A percentile compares a stretch with the other conserved stretches of the same genome.
These are phyloP conservation scores for Coemansia sp. DNA, from an alignment of 192 early-diverging fungal species.

Conservation along the genomic window DNA sequence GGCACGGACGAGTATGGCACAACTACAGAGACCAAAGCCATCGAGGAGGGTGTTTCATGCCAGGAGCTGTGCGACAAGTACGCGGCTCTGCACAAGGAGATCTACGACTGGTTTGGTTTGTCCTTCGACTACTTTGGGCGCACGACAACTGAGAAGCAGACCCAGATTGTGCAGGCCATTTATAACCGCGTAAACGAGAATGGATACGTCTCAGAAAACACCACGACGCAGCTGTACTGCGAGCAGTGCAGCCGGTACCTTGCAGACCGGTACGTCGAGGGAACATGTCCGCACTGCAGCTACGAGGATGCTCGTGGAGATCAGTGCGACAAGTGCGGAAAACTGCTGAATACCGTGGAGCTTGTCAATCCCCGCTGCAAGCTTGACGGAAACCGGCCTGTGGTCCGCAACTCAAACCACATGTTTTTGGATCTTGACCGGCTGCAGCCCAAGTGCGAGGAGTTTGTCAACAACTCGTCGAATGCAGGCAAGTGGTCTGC, in stretches of 20 bases:
- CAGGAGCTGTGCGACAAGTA: slow-evolving; percentile 98
- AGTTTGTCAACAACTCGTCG: slow-evolving; percentile 69
- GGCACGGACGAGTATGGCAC: slow-evolving; percentile 99
- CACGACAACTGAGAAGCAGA: slow-evolving; percentile 87
- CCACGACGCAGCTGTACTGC: slow-evolving; percentile 90
- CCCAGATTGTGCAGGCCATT: slow-evolving; percentile 90
- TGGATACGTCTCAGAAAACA: slow-evolving; percentile 67
- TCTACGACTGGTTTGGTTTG: slow-evolving; percentile 93
- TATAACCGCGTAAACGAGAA: slow-evolving; percentile 73
- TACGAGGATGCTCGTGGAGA: slow-evolving; percentile 95
- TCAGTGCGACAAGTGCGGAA: slow-evolving; percentile 95
- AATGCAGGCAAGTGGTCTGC: slow-evolving; percentile 80
- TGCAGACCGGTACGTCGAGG: slow-evolving; percentile 97
- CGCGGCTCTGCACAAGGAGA: slow-evolving; percentile 74
- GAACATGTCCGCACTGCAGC: slow-evolving; percentile 86
- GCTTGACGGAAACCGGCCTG: slow-evolving; percentile 77
- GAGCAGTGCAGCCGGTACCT: slow-evolving; percentile 84
- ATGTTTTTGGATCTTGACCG: slow-evolving; percentile 84
- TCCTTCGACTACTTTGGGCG: slow-evolving; percentile 96
- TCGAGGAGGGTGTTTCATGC: slow-evolving; percentile 87
- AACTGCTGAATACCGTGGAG: slow-evolving; percentile 87
- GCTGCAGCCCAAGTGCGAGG: slow-evolving; percentile 73
- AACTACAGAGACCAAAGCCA: slow-evolving; percentile 96
- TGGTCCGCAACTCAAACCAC: slow-evolving; percentile 81
- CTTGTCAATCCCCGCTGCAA: slow-evolving; percentile 94